Conservation (phyloP, 805 yeast genomes). For the Jamesozyma gamospora region DNA sequence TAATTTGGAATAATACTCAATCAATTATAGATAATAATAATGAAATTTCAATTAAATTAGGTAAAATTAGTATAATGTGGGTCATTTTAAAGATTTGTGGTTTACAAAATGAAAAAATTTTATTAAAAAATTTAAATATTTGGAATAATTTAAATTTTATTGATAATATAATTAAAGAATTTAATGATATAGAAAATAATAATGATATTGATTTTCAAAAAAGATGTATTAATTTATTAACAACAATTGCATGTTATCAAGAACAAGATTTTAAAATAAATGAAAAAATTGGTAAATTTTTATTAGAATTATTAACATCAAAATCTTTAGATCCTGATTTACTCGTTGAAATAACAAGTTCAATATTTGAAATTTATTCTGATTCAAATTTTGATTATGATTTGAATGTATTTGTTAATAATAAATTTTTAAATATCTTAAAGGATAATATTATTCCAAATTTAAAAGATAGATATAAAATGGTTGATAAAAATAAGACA, state of each 20-base stretch:
- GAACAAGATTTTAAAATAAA: slow-evolving; percentile 36
- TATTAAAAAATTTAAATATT: slow-evolving; percentile 11
- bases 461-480: slow-evolving; percentile 46
- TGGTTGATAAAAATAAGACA: slow-evolving; percentile 55
- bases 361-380: slow-evolving; percentile 68
- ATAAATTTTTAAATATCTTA: slow-evolving; percentile 37
- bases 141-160: slow-evolving; percentile 24
- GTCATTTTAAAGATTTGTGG: slow-evolving; percentile 29
- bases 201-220: slow-evolving; percentile 36
- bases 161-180: slow-evolving; percentile 14
- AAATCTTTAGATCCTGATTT: slow-evolving; percentile 30
- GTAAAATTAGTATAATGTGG: slow-evolving; percentile 37
- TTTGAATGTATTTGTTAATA: slow-evolving; percentile 50
- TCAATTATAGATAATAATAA: slow-evolving; percentile 9
- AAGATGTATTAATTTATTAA: slow-evolving; percentile 40
- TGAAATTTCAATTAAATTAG: slow-evolving; percentile 26
- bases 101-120: slow-evolving; percentile 8
- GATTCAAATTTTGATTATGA: slow-evolving; percentile 65
- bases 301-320: slow-evolving; percentile 27
- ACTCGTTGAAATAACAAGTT: slow-evolving; percentile 51
- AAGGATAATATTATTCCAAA: slow-evolving; percentile 33
- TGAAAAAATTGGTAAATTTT: slow-evolving; percentile 35
- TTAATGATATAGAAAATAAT: slow-evolving; percentile 11
- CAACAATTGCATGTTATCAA: slow-evolving; percentile 38
- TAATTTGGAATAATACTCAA: slow-evolving; percentile 12